Percentiles rank a stretch among this genome's conserved stretches.
These are phyloP conservation scores for Suhomyces coccinellae DNA, from an alignment of 1,139 yeast genomes.

Conservation along the genomic window DNA sequence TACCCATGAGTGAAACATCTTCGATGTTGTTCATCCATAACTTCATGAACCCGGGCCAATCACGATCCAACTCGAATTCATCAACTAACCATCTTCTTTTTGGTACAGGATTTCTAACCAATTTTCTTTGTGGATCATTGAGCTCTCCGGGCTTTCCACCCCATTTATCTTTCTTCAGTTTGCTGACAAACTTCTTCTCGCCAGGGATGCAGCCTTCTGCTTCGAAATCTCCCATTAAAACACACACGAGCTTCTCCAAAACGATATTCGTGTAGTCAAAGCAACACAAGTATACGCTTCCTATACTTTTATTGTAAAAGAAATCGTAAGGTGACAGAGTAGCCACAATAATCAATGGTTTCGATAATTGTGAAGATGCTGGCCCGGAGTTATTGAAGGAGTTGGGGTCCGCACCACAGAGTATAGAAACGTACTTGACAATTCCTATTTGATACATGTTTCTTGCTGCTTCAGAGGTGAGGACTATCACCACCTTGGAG, in stretches of 20 bases:
- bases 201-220: slow-evolving; percentile 65
- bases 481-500: slow-evolving; percentile 55
- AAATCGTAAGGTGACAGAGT: slow-evolving; percentile 67
- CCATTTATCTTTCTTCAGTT: slow-evolving; percentile 21
- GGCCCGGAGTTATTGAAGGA: slow-evolving; percentile 28
- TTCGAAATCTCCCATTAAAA: slow-evolving; percentile 54
- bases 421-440: slow-evolving; percentile 56
- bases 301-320: slow-evolving; percentile 54
- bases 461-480: slow-evolving; percentile 63
- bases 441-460: slow-evolving; percentile 69
- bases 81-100: slow-evolving; percentile 63
- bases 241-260: slow-evolving; percentile 49
- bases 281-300: slow-evolving; percentile 61
- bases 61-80: slow-evolving; percentile 52
- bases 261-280: slow-evolving; percentile 61
- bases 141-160: not conserved
- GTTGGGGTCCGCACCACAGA: slow-evolving; percentile 53
- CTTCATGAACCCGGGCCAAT: slow-evolving; percentile 49
- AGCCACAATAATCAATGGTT: slow-evolving; percentile 61
- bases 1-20: slow-evolving; percentile 11
- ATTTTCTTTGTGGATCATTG: slow-evolving; percentile 1
- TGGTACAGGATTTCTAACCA: slow-evolving; percentile 24
- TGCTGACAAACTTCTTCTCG: slow-evolving; percentile 38
- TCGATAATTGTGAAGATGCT: slow-evolving; percentile 30
- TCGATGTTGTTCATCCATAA: slow-evolving; percentile 39